Evolutionary conservation across 495 filamentous ascomycete species (phyloP).

Genomic region (Penicillium steckii): DNA sequence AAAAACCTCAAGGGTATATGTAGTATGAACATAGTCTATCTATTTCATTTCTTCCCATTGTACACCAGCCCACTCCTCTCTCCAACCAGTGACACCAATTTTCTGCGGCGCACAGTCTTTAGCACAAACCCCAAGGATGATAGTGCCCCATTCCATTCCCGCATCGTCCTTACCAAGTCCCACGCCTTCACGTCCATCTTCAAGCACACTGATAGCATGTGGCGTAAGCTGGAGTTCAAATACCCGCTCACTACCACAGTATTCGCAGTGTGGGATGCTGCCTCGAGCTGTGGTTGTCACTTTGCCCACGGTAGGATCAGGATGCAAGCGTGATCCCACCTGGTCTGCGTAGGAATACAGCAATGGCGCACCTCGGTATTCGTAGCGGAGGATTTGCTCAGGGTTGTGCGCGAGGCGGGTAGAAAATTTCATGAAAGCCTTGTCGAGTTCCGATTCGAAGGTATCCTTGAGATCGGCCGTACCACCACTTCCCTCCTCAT

Average conservation of each 20-base stretch:
- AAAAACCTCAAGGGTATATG: no score
- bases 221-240: constrained; percentile 92
- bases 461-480: constrained; percentile 74
- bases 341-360: constrained; percentile 75
- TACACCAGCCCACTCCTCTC: constrained; percentile 95
- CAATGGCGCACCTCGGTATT: constrained; percentile 77
- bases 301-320: constrained; percentile 22
- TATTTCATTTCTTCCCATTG: constrained; percentile 85
- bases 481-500: constrained; percentile 45
- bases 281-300: constrained; percentile 29
- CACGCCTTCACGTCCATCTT: constrained; percentile 71
- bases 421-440: constrained; percentile 85
- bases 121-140: constrained; percentile 85
- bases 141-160: constrained; percentile 98
- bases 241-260: constrained; percentile 71
- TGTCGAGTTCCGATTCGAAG: constrained; percentile 82
- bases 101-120: constrained; percentile 62
- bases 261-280: constrained; percentile 68
- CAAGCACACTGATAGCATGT: constrained; percentile 85
- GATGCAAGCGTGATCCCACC: constrained; percentile 64
- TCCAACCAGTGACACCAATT: constrained; percentile 59
- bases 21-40: background rate
- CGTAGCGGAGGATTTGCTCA: constrained; percentile 90
- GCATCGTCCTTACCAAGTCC: constrained; percentile 54
- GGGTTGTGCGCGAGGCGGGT: constrained; percentile 87